phyloP scores from a whole-genome alignment of 495 filamentous ascomycete genomes.

The Aspergillus sclerotiicarbonarius region DNA sequence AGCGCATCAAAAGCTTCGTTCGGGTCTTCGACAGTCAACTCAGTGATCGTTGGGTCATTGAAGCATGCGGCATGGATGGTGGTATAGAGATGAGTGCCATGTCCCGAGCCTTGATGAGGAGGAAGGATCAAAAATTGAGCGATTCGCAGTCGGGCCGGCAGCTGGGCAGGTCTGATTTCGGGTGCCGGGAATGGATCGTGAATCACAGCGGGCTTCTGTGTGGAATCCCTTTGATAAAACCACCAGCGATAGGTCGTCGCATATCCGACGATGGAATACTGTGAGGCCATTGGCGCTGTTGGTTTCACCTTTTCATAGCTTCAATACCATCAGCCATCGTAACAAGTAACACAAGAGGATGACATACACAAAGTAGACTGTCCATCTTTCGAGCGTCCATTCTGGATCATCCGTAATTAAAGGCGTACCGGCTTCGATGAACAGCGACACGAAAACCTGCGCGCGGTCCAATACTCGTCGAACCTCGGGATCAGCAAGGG shows the following conservation, averaged over 20 bases:
- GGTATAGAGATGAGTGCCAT: constrained; percentile 79
- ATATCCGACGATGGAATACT: constrained; percentile 80
- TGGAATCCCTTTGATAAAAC: constrained; percentile 35
- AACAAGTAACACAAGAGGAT: not conserved
- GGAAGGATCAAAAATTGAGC: constrained; percentile 95
- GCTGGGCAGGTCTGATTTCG: constrained; percentile 42
- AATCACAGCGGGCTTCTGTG: constrained; percentile 27
- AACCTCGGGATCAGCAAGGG: constrained; percentile 56
- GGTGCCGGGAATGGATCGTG: constrained; percentile 44
- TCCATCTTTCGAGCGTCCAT: constrained; percentile 78
- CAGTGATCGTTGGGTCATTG: constrained; percentile 59
- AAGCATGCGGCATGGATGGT: constrained; percentile 67
- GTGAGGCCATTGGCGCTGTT: constrained; percentile 43
- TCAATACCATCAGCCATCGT: not conserved
- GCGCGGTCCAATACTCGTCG: constrained; percentile 68
- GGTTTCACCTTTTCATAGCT: constrained; percentile 66
- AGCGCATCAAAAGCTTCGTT: constrained; percentile 93
- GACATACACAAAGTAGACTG: constrained; percentile 70
- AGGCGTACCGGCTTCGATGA: constrained; percentile 83
- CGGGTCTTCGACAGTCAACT: constrained; percentile 94
- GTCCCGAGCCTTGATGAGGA: constrained; percentile 74
- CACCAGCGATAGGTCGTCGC: constrained; percentile 83
- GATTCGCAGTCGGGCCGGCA: constrained; percentile 74
- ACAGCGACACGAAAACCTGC: constrained; percentile 80
- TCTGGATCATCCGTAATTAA: constrained; percentile 71